phyloP scores from a whole-genome alignment of 495 filamentous ascomycete genomes.

The Lasiosphaeriaceae sp. region DNA sequence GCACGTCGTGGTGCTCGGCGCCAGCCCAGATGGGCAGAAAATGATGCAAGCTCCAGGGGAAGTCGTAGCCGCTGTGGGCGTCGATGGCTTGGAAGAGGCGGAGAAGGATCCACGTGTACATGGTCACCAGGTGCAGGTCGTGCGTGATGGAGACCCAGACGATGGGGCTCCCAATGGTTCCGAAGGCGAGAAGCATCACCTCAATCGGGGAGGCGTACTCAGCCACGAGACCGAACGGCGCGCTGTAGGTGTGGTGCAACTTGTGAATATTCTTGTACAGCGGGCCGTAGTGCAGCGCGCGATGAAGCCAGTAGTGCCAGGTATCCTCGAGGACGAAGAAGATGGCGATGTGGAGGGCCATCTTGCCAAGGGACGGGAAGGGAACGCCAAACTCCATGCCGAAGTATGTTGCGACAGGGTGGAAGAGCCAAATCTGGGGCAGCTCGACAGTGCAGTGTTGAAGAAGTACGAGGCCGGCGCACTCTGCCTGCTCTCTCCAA shows the following conservation, averaged over 20 bases:
- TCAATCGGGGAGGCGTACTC: slow-evolving; percentile 98
- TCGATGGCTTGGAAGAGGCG: slow-evolving; percentile 98
- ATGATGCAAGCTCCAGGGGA: slow-evolving; percentile 93
- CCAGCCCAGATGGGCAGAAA: slow-evolving; percentile 98
- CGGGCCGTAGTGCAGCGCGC: slow-evolving; percentile 89
- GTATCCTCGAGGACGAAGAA: slow-evolving; percentile 96
- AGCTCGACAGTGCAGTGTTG: slow-evolving; percentile 96
- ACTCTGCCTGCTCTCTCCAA: slow-evolving; percentile 86
- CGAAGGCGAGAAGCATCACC: slow-evolving; percentile 94
- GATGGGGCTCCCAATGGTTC: slow-evolving; percentile 78
- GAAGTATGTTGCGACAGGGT: slow-evolving; percentile 93
- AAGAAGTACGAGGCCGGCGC: slow-evolving; percentile 84
- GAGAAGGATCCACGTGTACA: slow-evolving; percentile 94
- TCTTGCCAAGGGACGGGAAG: slow-evolving; percentile 79
- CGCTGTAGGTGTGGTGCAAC: slow-evolving; percentile 97
- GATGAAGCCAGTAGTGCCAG: slow-evolving; percentile 98
- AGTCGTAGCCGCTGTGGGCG: slow-evolving; percentile 95
- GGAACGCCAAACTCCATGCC: slow-evolving; percentile 86
- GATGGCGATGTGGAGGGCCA: slow-evolving; percentile 85
- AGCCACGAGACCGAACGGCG: slow-evolving; percentile 91
- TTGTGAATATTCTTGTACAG: slow-evolving; percentile 96
- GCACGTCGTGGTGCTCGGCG: slow-evolving; percentile 91
- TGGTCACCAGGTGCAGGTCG: slow-evolving; percentile 89
- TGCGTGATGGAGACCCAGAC: slow-evolving; percentile 79
- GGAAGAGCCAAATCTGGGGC: slow-evolving; percentile 98